Percentiles rank a stretch among this genome's conserved stretches.
phyloP scores from a whole-genome alignment of 1,139 yeast species.

The Nematodospora anomalae region DNA sequence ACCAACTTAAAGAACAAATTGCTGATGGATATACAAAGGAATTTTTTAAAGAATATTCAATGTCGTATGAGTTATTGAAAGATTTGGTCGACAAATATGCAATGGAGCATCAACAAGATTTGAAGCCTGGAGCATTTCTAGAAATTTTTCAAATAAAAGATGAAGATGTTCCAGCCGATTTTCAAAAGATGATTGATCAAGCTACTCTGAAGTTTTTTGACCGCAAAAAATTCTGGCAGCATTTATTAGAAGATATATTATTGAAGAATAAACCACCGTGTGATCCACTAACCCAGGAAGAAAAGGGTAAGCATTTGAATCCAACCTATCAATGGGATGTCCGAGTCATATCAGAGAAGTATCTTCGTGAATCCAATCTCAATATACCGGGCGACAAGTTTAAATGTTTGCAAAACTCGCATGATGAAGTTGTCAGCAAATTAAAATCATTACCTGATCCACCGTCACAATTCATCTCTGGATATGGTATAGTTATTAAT shows the following conservation, averaged over 20 bases:
- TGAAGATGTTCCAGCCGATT: conserved; percentile 11
- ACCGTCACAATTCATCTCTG: conserved; percentile 25
- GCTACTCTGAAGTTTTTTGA: conserved; percentile 17
- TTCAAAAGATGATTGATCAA: conserved; percentile 10
- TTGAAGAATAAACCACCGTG: conserved; percentile 23
- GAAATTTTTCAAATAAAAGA: conserved; percentile 17
- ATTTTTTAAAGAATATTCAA: conserved; percentile 19
- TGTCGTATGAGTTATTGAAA: conserved; percentile 23
- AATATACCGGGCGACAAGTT: conserved; percentile 20
- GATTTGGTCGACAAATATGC: conserved; percentile 24
- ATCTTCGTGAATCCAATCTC: conserved; percentile 13
- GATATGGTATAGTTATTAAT: conserved; percentile 38
- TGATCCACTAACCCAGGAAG: conserved; percentile 22
- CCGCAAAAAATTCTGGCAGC: conserved; percentile 15
- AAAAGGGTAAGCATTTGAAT: conserved; percentile 22
- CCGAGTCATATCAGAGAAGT: conserved; percentile 20
- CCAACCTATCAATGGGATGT: conserved; percentile 20
- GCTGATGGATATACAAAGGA: conserved; percentile 22
- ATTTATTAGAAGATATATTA: conserved; percentile 20
- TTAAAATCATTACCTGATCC: conserved; percentile 28
- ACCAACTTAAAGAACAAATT: conserved; percentile 19
- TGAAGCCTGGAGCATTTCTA: conserved; percentile 21
- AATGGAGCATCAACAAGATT: conserved; percentile 16
- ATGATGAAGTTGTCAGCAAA: conserved; percentile 25
- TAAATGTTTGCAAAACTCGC: conserved; percentile 23